Evolutionary conservation across 768 basidiomycete genomes (phyloP), one percentile per base, ranked within the genome.

Genomic region (Stropharia rugosoannulata): DNA sequence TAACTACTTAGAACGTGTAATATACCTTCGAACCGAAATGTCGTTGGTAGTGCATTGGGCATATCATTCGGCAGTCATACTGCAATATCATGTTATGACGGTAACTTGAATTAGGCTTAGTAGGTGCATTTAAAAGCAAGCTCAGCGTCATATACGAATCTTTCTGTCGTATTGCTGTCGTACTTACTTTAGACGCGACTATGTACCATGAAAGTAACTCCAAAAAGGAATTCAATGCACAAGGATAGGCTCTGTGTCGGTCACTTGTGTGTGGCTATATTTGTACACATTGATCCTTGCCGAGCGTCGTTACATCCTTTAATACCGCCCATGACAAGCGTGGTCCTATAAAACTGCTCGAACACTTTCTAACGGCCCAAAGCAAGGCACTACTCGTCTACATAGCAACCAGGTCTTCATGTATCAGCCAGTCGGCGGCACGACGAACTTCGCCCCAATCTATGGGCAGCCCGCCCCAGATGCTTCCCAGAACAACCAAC

Each of bases 381-480:
- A 43, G 13, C 42, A 10, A 44, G 32, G 40, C 40, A 18, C 42
- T 22, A 41, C 5, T n/a, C 40, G 27, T 41, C 19, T n/a, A 25
- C 39, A 52, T 22, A 35, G n/a, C 32, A 52, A 42, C 42, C 51
- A 43, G 41, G 51, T 42, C 41, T 42, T 44, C 13, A 67, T 66
- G 62, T 62, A 66, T 45, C 65, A 70, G 59, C 65, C 59, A 59
- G 60, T 55, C 48, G 25, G n/a, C 6, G 56, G 45, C 9, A 32
- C 29, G 49, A 69, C 73, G 19, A 70, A 71, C 64, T 76, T 74
- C 27, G 77, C 75, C 16, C 73, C 74, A 11, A 59, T 64, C 50
- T 78, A 78, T 60, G 72, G 66, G n/a, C 60, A 65, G 32, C 58
- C 67, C 35, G 70, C 70, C 48, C 65, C 56, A 48, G 55, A 64